Percentiles rank a stretch among this genome's conserved stretches.
Evolutionary conservation across 164 flowering plant genomes (phyloP).

Genomic region (Magnolia changhungtana): DNA sequence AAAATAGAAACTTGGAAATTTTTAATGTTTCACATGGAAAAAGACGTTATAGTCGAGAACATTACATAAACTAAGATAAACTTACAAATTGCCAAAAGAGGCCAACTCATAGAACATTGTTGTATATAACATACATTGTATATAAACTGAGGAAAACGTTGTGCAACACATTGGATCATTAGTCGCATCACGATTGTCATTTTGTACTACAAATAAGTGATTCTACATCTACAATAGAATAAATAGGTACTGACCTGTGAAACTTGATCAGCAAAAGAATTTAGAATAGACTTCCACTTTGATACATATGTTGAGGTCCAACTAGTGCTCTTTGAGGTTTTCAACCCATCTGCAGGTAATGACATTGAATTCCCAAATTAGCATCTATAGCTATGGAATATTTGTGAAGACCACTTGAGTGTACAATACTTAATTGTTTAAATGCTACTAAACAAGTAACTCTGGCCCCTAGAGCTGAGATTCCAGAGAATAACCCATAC

Average conservation of each 20-base stretch:
- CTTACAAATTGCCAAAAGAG: neutral
- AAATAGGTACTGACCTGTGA: constrained; percentile 60
- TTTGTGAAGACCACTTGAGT: neutral
- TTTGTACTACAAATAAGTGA: neutral
- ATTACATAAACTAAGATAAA: neutral
- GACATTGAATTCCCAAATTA: constrained; percentile 5
- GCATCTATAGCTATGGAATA: neutral
- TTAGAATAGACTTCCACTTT: constrained; percentile 76
- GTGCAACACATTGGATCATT: too few species aligned
- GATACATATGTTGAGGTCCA: constrained; percentile 33
- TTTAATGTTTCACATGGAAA: neutral
- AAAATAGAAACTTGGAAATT: too few species aligned
- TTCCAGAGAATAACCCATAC: neutral
- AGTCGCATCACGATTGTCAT: neutral
- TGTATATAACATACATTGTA: neutral
- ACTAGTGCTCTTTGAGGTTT: constrained; percentile 28
- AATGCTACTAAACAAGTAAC: neutral
- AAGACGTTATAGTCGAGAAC: neutral
- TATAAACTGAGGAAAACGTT: too few species aligned
- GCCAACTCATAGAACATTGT: neutral
- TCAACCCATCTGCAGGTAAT: constrained; percentile 42
- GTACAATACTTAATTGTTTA: neutral
- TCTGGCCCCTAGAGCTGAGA: neutral
- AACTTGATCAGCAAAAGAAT: constrained; percentile 82
- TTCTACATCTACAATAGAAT: neutral